Evolutionary conservation across 352 stramenopile genomes (phyloP).

Genomic region (Phytophthora vignae): DNA sequence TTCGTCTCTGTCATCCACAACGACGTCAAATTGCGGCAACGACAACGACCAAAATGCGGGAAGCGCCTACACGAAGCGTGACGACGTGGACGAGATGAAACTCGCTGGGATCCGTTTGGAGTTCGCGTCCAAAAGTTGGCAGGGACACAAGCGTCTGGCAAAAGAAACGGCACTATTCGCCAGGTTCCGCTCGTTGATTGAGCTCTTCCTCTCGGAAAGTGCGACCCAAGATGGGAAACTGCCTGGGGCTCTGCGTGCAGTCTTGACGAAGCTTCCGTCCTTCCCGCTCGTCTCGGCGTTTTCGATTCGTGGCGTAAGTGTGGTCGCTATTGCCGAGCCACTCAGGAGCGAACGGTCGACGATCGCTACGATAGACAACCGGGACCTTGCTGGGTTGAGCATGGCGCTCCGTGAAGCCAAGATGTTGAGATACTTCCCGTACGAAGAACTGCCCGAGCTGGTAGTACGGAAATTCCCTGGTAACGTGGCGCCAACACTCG

Average conservation of each 20-base stretch:
- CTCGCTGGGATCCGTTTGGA: conserved; percentile 70
- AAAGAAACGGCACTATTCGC: conserved; percentile 61
- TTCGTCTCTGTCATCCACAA: conserved; percentile 30
- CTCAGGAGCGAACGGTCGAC: conserved; percentile 45
- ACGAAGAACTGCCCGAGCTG: conserved; percentile 67
- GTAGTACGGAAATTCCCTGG: conserved; percentile 53
- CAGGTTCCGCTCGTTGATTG: conserved; percentile 62
- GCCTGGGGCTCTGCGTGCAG: conserved; percentile 18
- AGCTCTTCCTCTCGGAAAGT: conserved; percentile 55
- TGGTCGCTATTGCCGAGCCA: conserved; percentile 65
- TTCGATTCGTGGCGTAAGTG: conserved; percentile 58
- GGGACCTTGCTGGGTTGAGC: conserved; percentile 59
- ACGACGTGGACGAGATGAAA: conserved; percentile 65
- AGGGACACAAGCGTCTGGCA: conserved; percentile 67
- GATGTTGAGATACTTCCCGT: conserved; percentile 70
- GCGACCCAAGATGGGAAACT: conserved; percentile 33
- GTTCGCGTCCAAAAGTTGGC: conserved; percentile 72
- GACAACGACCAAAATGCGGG: conserved; percentile 4
- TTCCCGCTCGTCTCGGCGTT: conserved; percentile 72
- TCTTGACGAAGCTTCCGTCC: conserved; percentile 52
- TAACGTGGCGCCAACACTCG: conserved; percentile 51
- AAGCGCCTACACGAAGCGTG: conserved; percentile 9
- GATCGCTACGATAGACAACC: conserved; percentile 52
- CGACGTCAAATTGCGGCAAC: conserved; percentile 4
- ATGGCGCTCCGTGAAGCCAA: conserved; percentile 55